Evolutionary conservation across 306 rosid genomes (phyloP), one percentile per base, ranked within the genome.

Genomic region (Acacia confusa): DNA sequence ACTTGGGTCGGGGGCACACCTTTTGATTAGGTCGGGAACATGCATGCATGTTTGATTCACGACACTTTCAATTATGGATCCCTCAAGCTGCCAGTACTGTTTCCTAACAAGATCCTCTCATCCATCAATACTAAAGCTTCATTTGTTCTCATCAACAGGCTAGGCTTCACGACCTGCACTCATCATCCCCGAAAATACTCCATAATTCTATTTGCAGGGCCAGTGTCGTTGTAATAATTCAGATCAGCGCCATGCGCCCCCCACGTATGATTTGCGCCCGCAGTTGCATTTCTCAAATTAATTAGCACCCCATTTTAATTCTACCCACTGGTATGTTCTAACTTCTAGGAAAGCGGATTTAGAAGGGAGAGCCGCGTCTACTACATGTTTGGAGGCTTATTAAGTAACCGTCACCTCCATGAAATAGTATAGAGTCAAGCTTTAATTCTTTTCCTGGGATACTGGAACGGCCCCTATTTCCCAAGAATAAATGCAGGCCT

Each of bases 21-120:
- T 78, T 77, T 52, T 17, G 58, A 71, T 78, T 32, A n/a, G 84
- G 70, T 53, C 63, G 64, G 76, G 61, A 82, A 4, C 50, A 48
- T 75, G 5, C 40, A 75, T 75, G 34, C 65, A 68, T 27, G 34
- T 44, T 2, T 68, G 28, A 70, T 82, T 70, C 38, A 43, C 32
- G 16, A 34, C 77, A 44, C 38, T 7, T 20, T 57, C 66, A 69
- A 45, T 76, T 19, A 67, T 76, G 73, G 45, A 75, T 65, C 47
- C 16, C 43, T 65, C 38, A 0, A 52, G 76, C 43, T 19, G 34
- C 25, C 17, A n/a, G n/a, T n/a, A 15, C 58, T 81, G 44, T 43
- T 48, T 55, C 61, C 61, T 55, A 52, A 52, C 58, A n/a, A 52
- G 4, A 20, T 20, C 24, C 25, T 6, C 61, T 6, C 61, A 52